Conservation (phyloP, 2,329 filamentous ascomycete species). For the Venturiaceae sp. region DNA sequence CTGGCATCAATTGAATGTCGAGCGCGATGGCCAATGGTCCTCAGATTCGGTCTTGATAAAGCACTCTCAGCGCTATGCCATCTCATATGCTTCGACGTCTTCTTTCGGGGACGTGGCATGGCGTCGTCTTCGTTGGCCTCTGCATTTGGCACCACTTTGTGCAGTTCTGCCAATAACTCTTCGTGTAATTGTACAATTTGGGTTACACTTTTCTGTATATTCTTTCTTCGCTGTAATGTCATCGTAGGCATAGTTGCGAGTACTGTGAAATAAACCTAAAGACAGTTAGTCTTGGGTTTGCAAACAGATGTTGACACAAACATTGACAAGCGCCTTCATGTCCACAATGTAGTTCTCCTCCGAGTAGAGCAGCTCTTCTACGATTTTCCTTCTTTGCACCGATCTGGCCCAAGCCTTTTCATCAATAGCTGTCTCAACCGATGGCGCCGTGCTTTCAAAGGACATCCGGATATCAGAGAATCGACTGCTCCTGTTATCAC, state of each 20-base stretch:
- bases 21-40: slow-evolving; percentile 17
- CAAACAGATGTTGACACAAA: slow-evolving; percentile 24
- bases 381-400: slow-evolving; percentile 63
- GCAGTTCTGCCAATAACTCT: slow-evolving; percentile 65
- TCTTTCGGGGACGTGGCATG: slow-evolving; percentile 10
- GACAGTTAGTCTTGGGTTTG: slow-evolving; percentile 7
- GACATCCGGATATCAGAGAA: slow-evolving; percentile 53
- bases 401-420: slow-evolving; percentile 62
- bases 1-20: slow-evolving; percentile 37
- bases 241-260: slow-evolving; percentile 60
- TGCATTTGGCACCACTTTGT: slow-evolving; percentile 59
- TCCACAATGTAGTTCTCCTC: slow-evolving; percentile 87
- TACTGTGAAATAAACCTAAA: slow-evolving; percentile 40
- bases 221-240: slow-evolving; percentile 55
- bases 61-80: slow-evolving; percentile 38
- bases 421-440: slow-evolving; percentile 45
- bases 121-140: slow-evolving; percentile 28
- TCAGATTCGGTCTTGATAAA: slow-evolving; percentile 21
- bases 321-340: slow-evolving; percentile 76
- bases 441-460: slow-evolving; percentile 44
- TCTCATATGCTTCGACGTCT: slow-evolving; percentile 32
- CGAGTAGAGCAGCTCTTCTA: slow-evolving; percentile 78
- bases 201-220: slow-evolving; percentile 69
- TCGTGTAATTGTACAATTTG: slow-evolving; percentile 80
- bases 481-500: slow-evolving; percentile 46